Percentiles rank a stretch among this genome's conserved stretches.
phyloP scores from a whole-genome alignment of 2,329 filamentous ascomycete species.

The Aspergillus tanneri region DNA sequence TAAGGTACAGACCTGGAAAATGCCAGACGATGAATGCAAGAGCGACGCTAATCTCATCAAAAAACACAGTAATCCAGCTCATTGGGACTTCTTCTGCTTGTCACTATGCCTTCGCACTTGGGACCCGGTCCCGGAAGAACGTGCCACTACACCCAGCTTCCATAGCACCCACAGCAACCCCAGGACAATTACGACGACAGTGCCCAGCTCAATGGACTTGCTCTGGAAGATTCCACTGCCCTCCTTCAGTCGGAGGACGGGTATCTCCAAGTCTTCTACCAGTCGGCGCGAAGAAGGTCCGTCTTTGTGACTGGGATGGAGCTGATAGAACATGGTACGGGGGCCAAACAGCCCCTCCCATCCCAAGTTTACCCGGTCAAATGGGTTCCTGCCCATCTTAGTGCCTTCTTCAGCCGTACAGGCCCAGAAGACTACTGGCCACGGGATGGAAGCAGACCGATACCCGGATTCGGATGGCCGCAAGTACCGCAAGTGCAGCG shows the following conservation, averaged over 20 bases:
- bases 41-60: slow-evolving; percentile 8
- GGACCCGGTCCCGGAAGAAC: slow-evolving; percentile 22
- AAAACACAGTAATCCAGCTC: not conserved
- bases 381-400: slow-evolving; percentile 75
- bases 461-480: slow-evolving; percentile 59
- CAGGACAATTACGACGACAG: slow-evolving; percentile 57
- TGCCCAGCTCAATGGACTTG: slow-evolving; percentile 53
- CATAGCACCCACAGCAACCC: slow-evolving; percentile 71
- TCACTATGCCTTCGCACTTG: slow-evolving; percentile 3
- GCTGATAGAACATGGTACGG: slow-evolving; percentile 80
- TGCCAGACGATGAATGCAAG: not conserved
- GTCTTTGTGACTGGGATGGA: slow-evolving; percentile 48
- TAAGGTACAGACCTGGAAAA: no score
- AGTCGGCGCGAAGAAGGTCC: slow-evolving; percentile 40
- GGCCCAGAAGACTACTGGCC: slow-evolving; percentile 87
- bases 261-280: slow-evolving; percentile 59
- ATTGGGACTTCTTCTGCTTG: slow-evolving; percentile 31
- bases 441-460: slow-evolving; percentile 63
- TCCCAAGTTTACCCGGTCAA: slow-evolving; percentile 79
- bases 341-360: slow-evolving; percentile 78
- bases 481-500: slow-evolving; percentile 83
- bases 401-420: slow-evolving; percentile 62
- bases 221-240: slow-evolving; percentile 42
- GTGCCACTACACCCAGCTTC: slow-evolving; percentile 49
- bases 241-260: slow-evolving; percentile 60